Evolutionary conservation across 805 yeast genomes (phyloP), one percentile per base, ranked within the genome.

Genomic region (Osmozyma mogii): DNA sequence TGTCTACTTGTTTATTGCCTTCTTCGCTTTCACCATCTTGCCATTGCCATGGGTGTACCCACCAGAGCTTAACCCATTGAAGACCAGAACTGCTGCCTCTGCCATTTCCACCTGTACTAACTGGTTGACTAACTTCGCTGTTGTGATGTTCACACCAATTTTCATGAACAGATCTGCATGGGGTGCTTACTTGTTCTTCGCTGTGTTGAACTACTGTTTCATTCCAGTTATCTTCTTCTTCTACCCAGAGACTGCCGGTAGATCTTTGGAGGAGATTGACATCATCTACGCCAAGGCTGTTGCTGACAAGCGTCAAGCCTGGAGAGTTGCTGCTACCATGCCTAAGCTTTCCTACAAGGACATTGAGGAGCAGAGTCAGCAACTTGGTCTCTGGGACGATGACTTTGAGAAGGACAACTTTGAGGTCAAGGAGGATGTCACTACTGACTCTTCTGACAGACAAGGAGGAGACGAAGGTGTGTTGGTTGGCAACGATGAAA

Each of bases 251-350:
- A 61, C 66, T 18, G 68, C 62, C 18, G 70, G 65, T 26, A 54
- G 66, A 49, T 43, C 58, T 20, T 62, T 62, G 54, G 67, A 61
- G 52, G 71, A 65, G 46, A 56, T 60, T 32, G 68, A 65, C 50
- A 75, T 77, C 47, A 75, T 80, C 32, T 74, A 63, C 39, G 82
- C 83, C 46, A 73, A 71, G 56, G 70, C 81, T 6, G 54, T 67
- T 41, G 65, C 56, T 26, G 87, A 80, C 37, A 65, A 67, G 28
- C 67, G 66, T 41, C 68, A 65, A 38, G 72, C 79, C 19, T 78
- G 66, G 69, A 64, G 72, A 51, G 78, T 80, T 27, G 87, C 87
- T 29, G 62, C 67, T 22, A 58, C 66, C 32, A 45, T 79, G 65
- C 84, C 84, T 22, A 70, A 68, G 50, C 62, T 80, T 35, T 49